Percentiles rank a stretch among this genome's conserved stretches.
Conservation (phyloP, 768 basidiomycete genomes). For the Trametes villosa region DNA sequence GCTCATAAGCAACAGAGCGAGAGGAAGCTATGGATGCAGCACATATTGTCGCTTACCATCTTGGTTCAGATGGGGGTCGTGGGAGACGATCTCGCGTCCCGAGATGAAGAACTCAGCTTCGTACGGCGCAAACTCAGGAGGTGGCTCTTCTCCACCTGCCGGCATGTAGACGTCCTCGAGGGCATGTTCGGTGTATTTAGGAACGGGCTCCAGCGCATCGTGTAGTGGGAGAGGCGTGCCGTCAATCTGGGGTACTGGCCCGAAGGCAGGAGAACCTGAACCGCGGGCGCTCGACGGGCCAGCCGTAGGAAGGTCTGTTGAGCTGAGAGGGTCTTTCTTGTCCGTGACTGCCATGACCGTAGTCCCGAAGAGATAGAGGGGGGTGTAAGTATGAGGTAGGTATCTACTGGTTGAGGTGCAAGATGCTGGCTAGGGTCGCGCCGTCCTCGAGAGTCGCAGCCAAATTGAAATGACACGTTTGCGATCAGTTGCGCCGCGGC, state of each 20-base stretch:
- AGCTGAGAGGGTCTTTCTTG: conserved; percentile 6
- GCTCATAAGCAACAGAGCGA: neutral
- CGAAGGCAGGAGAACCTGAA: neutral
- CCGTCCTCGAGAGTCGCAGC: too few species aligned
- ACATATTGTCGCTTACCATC: conserved; percentile 49
- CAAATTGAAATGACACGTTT: too few species aligned
- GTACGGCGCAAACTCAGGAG: conserved; percentile 67
- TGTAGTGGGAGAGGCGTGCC: neutral
- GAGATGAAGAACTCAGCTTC: conserved; percentile 60
- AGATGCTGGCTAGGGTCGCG: too few species aligned
- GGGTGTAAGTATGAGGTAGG: too few species aligned
- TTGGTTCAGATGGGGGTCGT: conserved; percentile 69
- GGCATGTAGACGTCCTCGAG: conserved; percentile 28
- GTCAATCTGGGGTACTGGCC: neutral
- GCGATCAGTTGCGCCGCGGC: too few species aligned
- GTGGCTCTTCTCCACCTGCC: conserved; percentile 45
- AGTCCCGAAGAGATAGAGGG: too few species aligned
- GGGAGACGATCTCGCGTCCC: conserved; percentile 59
- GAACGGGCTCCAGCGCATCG: neutral
- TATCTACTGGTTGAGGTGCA: neutral
- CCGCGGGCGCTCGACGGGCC: neutral
- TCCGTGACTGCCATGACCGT: neutral
- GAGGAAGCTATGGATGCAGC: neutral
- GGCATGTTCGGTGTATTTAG: conserved; percentile 21
- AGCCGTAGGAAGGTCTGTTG: neutral